Evolutionary conservation across 1,284 basidiomycete genomes (phyloP).

Genomic region (Acaromyces ingoldii): DNA sequence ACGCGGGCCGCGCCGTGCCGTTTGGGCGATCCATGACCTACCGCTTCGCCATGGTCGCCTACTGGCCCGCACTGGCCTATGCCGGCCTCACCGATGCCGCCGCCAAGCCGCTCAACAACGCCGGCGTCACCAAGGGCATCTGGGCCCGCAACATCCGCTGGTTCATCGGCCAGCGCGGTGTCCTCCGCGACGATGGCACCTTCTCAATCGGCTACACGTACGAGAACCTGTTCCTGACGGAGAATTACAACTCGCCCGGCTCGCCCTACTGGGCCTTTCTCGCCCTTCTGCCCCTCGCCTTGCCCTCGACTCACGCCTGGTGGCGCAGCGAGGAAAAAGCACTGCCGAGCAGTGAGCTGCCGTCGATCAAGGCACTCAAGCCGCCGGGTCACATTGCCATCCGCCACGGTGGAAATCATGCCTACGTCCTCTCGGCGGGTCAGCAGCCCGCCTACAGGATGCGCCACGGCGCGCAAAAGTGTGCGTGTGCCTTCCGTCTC

Average conservation of each 20-base stretch:
- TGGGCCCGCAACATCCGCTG: conserved; percentile 68
- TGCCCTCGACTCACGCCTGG: no score
- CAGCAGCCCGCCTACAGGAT: no score
- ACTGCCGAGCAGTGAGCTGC: no score
- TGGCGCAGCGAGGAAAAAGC: no score
- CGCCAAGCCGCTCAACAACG: conserved; percentile 62
- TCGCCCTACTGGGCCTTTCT: conserved; percentile 81
- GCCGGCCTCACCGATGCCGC: conserved; percentile 65
- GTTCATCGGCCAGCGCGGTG: conserved; percentile 62
- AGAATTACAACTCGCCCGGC: conserved; percentile 73
- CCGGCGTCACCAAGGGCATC: conserved; percentile 69
- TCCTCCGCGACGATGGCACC: conserved; percentile 61
- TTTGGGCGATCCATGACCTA: conserved; percentile 73
- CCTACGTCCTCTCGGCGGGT: no score
- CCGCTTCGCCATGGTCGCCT: conserved; percentile 71
- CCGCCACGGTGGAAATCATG: no score
- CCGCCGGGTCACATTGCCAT: no score
- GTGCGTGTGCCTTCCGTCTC: no score
- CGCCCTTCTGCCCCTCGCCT: conserved; percentile 65
- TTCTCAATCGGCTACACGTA: conserved; percentile 70
- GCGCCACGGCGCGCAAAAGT: no score
- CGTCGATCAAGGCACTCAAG: no score
- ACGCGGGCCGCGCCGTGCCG: conserved; percentile 64
- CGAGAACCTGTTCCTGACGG: conserved; percentile 68
- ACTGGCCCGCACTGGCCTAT: conserved; percentile 69